phyloP scores from a whole-genome alignment of 441 rosid genomes.

The Viola pubescens region DNA sequence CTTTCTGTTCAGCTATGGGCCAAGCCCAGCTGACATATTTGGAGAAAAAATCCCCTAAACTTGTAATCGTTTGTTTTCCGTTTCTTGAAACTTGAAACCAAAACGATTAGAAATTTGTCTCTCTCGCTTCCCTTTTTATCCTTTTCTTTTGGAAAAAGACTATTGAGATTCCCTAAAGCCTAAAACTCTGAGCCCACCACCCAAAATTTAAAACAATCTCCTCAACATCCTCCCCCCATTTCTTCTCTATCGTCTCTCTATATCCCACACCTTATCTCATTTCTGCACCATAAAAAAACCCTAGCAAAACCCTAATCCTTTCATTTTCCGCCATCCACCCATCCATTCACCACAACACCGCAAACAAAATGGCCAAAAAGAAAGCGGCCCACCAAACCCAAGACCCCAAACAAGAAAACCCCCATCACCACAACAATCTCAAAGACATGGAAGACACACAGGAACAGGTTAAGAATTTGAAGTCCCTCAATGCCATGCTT shows the following conservation, averaged over 20 bases:
- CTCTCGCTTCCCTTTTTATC: no score
- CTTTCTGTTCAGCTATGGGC: no score
- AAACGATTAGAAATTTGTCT: no score
- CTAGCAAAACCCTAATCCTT: constrained; percentile 46
- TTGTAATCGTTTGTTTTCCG: no score
- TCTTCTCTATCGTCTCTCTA: background rate
- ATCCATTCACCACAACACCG: constrained; percentile 6
- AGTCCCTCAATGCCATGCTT: constrained; percentile 39
- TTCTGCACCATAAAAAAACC: constrained; percentile 39
- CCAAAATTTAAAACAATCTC: constrained; percentile 24
- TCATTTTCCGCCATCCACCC: constrained; percentile 6
- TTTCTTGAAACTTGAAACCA: no score
- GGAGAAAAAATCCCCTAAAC: no score
- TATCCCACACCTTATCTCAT: constrained; percentile 10
- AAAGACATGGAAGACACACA: constrained; percentile 26
- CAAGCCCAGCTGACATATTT: no score
- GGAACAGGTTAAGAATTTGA: constrained; percentile 34
- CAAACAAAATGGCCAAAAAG: constrained; percentile 44
- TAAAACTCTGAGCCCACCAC: constrained; percentile 26
- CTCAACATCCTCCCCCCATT: background rate
- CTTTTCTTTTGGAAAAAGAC: no score
- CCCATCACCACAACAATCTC: constrained; percentile 8
- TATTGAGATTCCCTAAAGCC: constrained; percentile 3
- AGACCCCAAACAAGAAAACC: constrained; percentile 15
- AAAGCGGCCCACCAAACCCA: constrained; percentile 31